phyloP scores from a whole-genome alignment of 371 early-diverging fungal species.

The Phascolomyces articulosus region DNA sequence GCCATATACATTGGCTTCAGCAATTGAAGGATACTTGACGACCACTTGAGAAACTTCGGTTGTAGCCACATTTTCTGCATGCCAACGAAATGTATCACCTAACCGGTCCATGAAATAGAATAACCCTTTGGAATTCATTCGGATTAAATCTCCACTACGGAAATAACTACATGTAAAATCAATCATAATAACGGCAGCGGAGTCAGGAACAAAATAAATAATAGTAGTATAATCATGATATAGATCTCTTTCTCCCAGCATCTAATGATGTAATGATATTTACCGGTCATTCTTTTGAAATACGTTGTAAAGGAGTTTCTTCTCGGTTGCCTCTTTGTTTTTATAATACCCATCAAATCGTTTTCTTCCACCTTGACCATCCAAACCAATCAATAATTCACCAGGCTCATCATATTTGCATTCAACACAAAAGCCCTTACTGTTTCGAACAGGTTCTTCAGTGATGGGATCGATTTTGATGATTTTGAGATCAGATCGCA shows the following conservation, averaged over 20 bases:
- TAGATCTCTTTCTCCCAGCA: too few species aligned
- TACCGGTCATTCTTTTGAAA: constrained; percentile 33
- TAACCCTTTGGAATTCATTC: constrained; percentile 55
- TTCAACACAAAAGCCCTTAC: constrained; percentile 45
- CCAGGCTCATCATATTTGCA: constrained; percentile 47
- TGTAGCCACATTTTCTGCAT: constrained; percentile 72
- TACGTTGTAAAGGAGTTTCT: constrained; percentile 45
- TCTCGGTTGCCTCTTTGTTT: constrained; percentile 45
- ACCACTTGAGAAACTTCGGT: constrained; percentile 66
- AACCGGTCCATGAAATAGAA: constrained; percentile 75
- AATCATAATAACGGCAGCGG: too few species aligned
- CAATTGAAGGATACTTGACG: constrained; percentile 54
- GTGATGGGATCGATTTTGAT: constrained; percentile 39
- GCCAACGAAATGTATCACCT: constrained; percentile 81
- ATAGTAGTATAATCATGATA: too few species aligned
- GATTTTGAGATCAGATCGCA: constrained; percentile 23
- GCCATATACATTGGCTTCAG: constrained; percentile 69
- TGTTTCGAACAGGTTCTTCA: constrained; percentile 26
- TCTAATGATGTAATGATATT: neutral
- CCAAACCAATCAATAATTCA: constrained; percentile 44
- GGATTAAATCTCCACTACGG: constrained; percentile 71
- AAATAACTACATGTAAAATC: constrained; percentile 50
- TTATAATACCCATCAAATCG: constrained; percentile 46
- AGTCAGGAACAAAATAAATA: too few species aligned
- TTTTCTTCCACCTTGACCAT: constrained; percentile 18